phyloP scores from a whole-genome alignment of 331 rosid genomes.

The Malus hybrid region DNA sequence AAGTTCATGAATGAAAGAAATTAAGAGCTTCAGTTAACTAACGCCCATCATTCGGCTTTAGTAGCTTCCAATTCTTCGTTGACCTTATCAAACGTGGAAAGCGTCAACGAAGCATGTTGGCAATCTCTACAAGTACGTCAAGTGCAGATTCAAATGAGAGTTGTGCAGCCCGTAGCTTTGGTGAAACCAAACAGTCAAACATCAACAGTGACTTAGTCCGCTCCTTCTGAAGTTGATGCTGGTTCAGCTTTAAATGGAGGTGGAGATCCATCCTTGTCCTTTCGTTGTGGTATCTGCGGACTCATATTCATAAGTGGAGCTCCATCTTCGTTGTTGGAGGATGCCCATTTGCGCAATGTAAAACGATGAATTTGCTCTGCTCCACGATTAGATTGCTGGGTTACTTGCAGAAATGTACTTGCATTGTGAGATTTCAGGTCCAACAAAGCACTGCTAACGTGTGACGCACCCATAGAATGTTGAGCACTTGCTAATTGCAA shows the following conservation, averaged over 20 bases:
- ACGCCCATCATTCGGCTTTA: constrained; percentile 2
- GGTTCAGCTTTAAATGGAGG: constrained; percentile 30
- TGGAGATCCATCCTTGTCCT: constrained; percentile 19
- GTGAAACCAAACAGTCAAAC: constrained; percentile 78
- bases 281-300: constrained; percentile 39
- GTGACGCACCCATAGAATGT: constrained; percentile 82
- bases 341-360: constrained; percentile 61
- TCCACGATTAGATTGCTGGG: constrained; percentile 23
- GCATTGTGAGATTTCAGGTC: constrained; percentile 69
- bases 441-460: constrained; percentile 56
- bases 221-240: constrained; percentile 51
- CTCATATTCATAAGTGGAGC: neutral
- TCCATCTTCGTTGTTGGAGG: constrained; percentile 25
- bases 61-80: constrained; percentile 37
- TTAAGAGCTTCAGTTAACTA: neutral
- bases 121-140: constrained; percentile 64
- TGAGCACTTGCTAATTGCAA: constrained; percentile 80
- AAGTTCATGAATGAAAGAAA: neutral
- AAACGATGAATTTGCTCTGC: constrained; percentile 14
- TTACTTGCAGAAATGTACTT: constrained; percentile 50
- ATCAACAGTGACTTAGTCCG: constrained; percentile 52
- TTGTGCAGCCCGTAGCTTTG: constrained; percentile 78
- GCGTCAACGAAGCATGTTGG: constrained; percentile 55
- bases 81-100: constrained; percentile 42
- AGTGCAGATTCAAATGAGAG: constrained; percentile 86